Evolutionary conservation across 139 green algal species (phyloP).

Genomic region (Micromonas pusilla): DNA sequence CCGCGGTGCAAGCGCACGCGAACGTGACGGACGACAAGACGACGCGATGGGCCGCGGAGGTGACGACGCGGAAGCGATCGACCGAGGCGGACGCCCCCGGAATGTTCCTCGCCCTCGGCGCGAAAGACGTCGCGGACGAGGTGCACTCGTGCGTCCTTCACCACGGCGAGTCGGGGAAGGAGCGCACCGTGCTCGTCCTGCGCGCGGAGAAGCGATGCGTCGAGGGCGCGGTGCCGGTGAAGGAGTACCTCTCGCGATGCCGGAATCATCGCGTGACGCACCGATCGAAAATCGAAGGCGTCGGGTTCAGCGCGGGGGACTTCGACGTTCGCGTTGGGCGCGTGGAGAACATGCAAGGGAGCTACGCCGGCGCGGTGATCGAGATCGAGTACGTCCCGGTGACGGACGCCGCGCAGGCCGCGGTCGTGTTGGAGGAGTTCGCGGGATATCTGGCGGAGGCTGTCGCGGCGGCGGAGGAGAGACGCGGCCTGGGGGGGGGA

Average conservation of each 20-base stretch:
- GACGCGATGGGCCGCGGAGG: neutral
- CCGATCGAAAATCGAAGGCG: neutral
- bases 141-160: neutral
- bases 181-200: neutral
- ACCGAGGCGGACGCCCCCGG: neutral
- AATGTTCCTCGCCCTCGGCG: neutral
- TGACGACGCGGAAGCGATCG: neutral
- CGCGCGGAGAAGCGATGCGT: neutral
- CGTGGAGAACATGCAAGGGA: neutral
- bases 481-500: no score
- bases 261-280: neutral
- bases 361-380: neutral
- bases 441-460: neutral
- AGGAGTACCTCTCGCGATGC: neutral
- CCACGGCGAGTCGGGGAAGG: neutral
- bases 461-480: no score
- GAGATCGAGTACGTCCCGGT: neutral
- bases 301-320: neutral
- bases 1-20: neutral
- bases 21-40: neutral
- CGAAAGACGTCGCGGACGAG: neutral
- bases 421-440: neutral
- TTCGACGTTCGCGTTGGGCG: neutral
- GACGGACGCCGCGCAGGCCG: neutral
- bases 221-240: neutral